Evolutionary conservation across 768 basidiomycete genomes (phyloP), one percentile per base, ranked within the genome.

Genomic region (Pulveroboletus ravenelii): DNA sequence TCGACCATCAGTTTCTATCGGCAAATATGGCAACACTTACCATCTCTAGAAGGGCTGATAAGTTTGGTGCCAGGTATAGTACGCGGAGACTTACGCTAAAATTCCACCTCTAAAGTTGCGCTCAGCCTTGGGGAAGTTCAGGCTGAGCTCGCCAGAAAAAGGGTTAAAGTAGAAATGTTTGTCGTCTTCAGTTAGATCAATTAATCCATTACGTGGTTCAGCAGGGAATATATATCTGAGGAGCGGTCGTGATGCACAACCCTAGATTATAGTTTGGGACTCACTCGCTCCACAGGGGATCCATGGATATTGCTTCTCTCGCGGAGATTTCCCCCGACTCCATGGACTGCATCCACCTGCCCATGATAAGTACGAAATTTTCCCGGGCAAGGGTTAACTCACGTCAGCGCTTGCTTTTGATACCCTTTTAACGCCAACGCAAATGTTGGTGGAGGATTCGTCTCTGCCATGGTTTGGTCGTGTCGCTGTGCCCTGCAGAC

Each of bases 271-370:
- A 51, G 31, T 5, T 18, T 3, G 35, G 10, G 9, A 70, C 82
- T 61, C 63, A 97, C 92, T 91, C 82, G 72, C 86, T 86, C 94
- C 94, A 98, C 8, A 98, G 69, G 2, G 95, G 95, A 66, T 98
- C 92, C 79, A 97, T 84, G 5, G 87, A 88, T 14, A 65, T 73
- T 13, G 78, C 78, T 62, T 84, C 78, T 47, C 87, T 78, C 57
- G 82, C 88, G 48, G 86, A 82, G 55, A 76, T 74, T 17, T 81
- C 75, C 3, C 88, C 89, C 2, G 77, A 79, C 70, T 98, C 95
- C 47, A 93, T 74, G 3, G 88, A 87, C 56, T 82, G 73, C 93
- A 96, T 93, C 94, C 94, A 98, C 34, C 89, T 91, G 50, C 13
- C 42, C 30, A n/a, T 14, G 32, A 17, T 51, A 31, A 51, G 35